Evolutionary conservation across 2,329 filamentous ascomycete genomes (phyloP), one percentile per base, ranked within the genome.

Genomic region (Fusarium sterilihyphosum): DNA sequence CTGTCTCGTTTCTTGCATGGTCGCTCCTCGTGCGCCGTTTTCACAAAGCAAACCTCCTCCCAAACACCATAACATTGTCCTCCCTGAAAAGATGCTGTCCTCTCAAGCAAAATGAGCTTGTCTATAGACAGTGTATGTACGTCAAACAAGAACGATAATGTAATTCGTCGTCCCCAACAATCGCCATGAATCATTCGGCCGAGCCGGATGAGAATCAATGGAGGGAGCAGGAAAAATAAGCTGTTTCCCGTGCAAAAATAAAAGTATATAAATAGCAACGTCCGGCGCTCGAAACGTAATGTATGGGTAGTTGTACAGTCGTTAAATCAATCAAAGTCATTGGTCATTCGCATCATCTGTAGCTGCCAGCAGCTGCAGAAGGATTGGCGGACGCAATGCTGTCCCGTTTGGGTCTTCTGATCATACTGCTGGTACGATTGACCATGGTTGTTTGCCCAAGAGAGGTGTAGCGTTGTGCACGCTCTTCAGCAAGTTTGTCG

Each of bases 361-460:
- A 88, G 65, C 81, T 79, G 71, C 84, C 82, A 20, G 83, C 77
- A 41, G 84, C 82, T 41, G 84, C 81, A 65, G 84, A 81, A 24
- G 83, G 81, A 37, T 86, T 84, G 50, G 64, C 73, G 49, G 78
- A 69, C 24, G 76, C 72, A 57, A 78, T 74, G 73, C 84, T 85
- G 62, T 86, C 85, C 61, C 87, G 84, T 58, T 84, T 84, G 29
- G 81, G 79, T 60, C 83, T 78, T 74, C 85, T 80, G 70, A 82
- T 85, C 61, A 88, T 78, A 75, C 86, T 90, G 69, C 82, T 83
- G 10, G 83, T 82, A 65, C 88, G 84, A 66, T 81, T 83, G 41
- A 87, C 79, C 67, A 85, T 74, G 12, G 83, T 79, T 20, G 81
- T 81, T 60, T 85, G 85, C 20, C 84, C 83, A 33, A 87, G 79